Evolutionary conservation across 2,329 filamentous ascomycete species (phyloP).

Genomic region (Penicillium concentricum): DNA sequence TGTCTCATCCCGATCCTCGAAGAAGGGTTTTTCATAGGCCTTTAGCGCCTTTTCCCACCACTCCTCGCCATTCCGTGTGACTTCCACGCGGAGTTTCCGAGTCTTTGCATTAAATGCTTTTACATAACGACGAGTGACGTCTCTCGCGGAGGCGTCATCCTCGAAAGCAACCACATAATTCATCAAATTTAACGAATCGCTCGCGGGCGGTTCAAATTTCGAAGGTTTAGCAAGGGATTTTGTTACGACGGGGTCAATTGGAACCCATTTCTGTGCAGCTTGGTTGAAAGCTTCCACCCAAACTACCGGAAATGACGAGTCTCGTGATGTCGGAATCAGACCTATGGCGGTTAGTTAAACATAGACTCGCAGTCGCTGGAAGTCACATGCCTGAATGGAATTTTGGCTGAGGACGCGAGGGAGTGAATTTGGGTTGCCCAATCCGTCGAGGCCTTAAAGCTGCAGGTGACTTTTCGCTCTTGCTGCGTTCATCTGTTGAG

Average conservation of each 20-base stretch:
- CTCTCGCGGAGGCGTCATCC: conserved; percentile 71
- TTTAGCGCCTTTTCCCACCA: conserved; percentile 56
- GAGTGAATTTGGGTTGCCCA: conserved; percentile 38
- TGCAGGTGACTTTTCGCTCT: conserved; percentile 12
- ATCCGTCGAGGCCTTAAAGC: conserved; percentile 31
- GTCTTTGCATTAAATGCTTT: conserved; percentile 92
- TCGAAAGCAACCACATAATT: conserved; percentile 85
- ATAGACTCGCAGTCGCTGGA: not conserved
- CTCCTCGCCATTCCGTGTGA: conserved; percentile 52
- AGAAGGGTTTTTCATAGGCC: conserved; percentile 43
- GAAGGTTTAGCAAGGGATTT: conserved; percentile 72
- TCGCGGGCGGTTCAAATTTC: conserved; percentile 78
- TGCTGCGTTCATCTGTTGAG: conserved; percentile 29
- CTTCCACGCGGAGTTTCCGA: conserved; percentile 74
- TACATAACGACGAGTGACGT: conserved; percentile 84
- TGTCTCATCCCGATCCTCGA: conserved; percentile 72
- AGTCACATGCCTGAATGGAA: conserved; percentile 20
- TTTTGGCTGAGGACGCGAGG: conserved; percentile 18
- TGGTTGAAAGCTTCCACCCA: conserved; percentile 92
- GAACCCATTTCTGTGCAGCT: conserved; percentile 86
- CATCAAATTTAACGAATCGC: conserved; percentile 73
- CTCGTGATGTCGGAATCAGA: conserved; percentile 53
- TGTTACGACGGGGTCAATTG: conserved; percentile 82
- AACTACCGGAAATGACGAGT: conserved; percentile 79
- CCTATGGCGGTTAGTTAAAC: conserved; percentile 28